Evolutionary conservation across 148 eudicot species (phyloP).

Genomic region (Rhododendron ferrugineum): DNA sequence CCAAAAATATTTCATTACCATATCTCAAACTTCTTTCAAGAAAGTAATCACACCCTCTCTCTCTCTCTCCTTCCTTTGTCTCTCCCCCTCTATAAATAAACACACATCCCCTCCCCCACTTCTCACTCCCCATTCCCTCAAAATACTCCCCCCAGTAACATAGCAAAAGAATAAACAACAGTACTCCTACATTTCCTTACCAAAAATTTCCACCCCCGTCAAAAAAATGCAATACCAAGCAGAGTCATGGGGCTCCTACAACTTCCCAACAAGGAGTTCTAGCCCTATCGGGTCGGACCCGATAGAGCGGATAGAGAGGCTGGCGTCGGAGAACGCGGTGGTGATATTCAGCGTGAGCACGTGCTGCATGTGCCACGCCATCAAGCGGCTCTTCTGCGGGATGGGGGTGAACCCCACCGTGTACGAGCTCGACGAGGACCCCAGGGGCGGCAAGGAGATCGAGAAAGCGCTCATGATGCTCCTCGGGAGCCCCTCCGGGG

Average conservation of each 20-base stretch:
- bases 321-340: conserved; percentile 55
- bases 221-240: conserved; percentile 25
- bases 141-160: background rate
- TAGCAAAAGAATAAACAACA: background rate
- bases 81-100: conserved; percentile 10
- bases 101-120: background rate
- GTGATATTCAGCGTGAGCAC: conserved; percentile 64
- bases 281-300: conserved; percentile 4
- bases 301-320: conserved; percentile 41
- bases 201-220: background rate
- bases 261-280: background rate
- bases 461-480: conserved; percentile 29
- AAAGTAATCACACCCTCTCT: background rate
- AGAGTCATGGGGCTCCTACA: conserved; percentile 25
- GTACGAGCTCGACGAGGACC: conserved; percentile 52
- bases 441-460: conserved; percentile 21
- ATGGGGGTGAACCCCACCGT: conserved; percentile 72
- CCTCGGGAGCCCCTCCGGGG: conserved; percentile 14
- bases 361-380: conserved; percentile 75
- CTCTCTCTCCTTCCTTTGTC: background rate
- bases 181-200: too few relatives aligned
- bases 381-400: conserved; percentile 50
- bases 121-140: background rate
- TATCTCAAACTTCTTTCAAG: background rate
- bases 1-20: background rate